Conservation (phyloP, 2,329 filamentous ascomycete genomes). For the Colletotrichum lini region DNA sequence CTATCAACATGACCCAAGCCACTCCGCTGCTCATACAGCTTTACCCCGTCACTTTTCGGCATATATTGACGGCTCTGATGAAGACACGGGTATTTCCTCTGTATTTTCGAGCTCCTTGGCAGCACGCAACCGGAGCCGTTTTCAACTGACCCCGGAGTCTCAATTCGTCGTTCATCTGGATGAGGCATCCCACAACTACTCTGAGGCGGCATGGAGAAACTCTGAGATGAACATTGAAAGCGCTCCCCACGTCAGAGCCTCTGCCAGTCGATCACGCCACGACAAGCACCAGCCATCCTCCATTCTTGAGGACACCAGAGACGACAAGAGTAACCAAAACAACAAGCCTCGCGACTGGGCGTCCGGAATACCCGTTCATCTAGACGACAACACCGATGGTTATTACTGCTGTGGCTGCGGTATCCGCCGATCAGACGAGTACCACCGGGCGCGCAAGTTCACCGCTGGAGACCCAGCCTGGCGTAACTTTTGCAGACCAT, state of each 20-base stretch:
- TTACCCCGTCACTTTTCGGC: neutral
- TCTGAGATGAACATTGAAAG: neutral
- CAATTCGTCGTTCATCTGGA: neutral
- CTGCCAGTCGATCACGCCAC: neutral
- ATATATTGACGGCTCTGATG: neutral
- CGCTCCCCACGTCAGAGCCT: neutral
- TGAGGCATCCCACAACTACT: neutral
- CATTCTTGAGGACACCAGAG: neutral
- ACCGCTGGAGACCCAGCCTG: conserved; percentile 30
- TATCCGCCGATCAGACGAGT: conserved; percentile 40
- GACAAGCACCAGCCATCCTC: neutral
- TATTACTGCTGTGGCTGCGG: conserved; percentile 43
- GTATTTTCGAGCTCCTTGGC: neutral
- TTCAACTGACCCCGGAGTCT: conserved; percentile 1
- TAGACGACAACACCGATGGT: conserved; percentile 38
- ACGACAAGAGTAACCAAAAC: conserved; percentile 1
- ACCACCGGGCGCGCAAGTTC: conserved; percentile 35
- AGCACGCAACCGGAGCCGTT: neutral
- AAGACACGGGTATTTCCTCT: neutral
- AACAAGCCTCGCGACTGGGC: conserved; percentile 16
- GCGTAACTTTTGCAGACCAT: conserved; percentile 41
- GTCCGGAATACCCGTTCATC: conserved; percentile 34
- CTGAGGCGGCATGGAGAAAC: neutral
- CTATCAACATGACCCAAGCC: neutral
- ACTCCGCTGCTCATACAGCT: neutral